These are phyloP conservation scores for Fusarium sp. DNA, from an alignment of 2,329 filamentous ascomycete genomes.

Conservation along the genomic window DNA sequence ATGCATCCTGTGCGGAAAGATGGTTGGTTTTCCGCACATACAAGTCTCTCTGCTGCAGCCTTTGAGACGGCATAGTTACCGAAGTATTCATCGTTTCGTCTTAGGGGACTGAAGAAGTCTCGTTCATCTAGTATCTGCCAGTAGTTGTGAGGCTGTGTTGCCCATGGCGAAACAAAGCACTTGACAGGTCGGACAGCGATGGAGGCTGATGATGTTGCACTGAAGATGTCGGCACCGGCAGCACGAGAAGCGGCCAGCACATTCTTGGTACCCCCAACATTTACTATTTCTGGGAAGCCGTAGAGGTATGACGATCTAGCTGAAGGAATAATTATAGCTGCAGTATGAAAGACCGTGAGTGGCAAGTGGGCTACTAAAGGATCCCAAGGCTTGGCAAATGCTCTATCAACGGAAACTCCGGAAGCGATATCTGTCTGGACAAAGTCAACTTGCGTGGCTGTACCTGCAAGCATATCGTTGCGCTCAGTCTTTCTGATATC, in stretches of 20 bases:
- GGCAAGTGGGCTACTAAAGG: not conserved
- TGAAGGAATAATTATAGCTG: constrained; percentile 7
- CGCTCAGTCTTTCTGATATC: constrained; percentile 16
- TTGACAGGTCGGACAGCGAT: constrained; percentile 7
- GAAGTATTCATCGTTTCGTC: not conserved
- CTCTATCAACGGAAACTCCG: not conserved
- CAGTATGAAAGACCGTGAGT: constrained; percentile 18
- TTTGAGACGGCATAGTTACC: constrained; percentile 10
- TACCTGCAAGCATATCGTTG: constrained; percentile 4
- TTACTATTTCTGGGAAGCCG: constrained; percentile 2
- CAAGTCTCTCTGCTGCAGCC: not conserved
- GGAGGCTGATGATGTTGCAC: constrained; percentile 9
- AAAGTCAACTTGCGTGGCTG: constrained; percentile 1
- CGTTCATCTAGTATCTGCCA: constrained; percentile 3
- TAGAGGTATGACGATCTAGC: constrained; percentile 11
- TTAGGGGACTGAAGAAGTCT: not conserved
- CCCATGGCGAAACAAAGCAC: constrained; percentile 10
- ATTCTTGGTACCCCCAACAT: constrained; percentile 17
- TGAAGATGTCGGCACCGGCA: constrained; percentile 5
- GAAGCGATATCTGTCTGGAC: constrained; percentile 11
- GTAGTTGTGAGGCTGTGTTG: not conserved
- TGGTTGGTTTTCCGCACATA: not conserved
- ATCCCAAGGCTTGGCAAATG: constrained; percentile 3
- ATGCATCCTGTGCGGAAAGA: constrained; percentile 19
- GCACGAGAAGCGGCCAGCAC: constrained; percentile 6